Conservation (phyloP, 23 red algal species). For the Gracilaria vermiculophylla region DNA sequence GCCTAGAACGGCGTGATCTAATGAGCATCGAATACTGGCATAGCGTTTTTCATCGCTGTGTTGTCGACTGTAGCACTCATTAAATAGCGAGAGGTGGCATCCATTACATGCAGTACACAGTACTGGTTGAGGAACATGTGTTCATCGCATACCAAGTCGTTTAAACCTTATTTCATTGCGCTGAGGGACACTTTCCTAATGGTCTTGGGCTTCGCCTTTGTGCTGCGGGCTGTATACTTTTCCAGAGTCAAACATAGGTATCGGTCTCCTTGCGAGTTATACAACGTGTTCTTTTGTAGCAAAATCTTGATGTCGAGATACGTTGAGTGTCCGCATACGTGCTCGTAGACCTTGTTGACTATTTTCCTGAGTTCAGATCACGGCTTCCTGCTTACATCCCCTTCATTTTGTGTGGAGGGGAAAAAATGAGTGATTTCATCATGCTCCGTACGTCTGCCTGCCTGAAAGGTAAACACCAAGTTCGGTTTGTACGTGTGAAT, state of each 20-base stretch:
- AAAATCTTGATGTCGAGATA: background rate
- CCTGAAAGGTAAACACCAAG: background rate
- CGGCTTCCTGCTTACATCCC: background rate
- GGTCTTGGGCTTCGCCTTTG: background rate
- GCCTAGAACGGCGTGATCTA: conserved; percentile 20
- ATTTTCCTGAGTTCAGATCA: too few relatives aligned
- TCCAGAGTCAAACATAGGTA: background rate
- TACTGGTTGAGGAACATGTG: background rate
- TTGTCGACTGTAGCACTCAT: background rate
- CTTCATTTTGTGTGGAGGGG: background rate
- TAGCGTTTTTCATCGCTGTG: background rate
- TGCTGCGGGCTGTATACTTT: background rate
- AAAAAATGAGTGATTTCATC: background rate
- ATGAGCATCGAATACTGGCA: background rate
- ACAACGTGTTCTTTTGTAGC: background rate
- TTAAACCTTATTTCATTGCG: background rate
- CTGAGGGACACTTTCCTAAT: background rate
- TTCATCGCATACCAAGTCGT: conserved; percentile 12
- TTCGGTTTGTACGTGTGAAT: conserved; percentile 11
- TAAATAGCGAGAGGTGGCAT: background rate
- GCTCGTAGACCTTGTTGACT: conserved; percentile 9
- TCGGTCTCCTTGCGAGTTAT: background rate
- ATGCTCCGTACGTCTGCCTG: background rate
- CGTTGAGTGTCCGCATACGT: background rate
- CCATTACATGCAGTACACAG: background rate